A percentile compares a stretch with the other conserved stretches of the same genome.
These are phyloP conservation scores for Lasiodiplodia citricola DNA, from an alignment of 2,329 filamentous ascomycete species.

Conservation along the genomic window DNA sequence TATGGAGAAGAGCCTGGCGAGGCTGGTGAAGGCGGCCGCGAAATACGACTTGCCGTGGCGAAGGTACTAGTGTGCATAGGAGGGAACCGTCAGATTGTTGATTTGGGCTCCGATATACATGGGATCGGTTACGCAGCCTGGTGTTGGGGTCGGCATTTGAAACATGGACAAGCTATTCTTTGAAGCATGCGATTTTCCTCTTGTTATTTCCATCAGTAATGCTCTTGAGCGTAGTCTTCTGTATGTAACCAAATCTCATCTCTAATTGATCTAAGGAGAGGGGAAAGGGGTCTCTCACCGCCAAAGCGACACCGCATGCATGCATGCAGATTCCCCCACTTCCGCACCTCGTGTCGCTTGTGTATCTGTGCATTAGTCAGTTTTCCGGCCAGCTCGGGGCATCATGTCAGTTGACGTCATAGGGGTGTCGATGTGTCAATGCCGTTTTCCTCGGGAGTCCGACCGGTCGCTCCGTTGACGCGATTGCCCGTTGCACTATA, in stretches of 20 bases:
- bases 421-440: not conserved
- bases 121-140: constrained; percentile 9
- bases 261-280: not conserved
- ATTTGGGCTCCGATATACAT: not conserved
- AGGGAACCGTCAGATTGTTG: not conserved
- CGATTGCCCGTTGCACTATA: not conserved
- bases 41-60: constrained; percentile 26
- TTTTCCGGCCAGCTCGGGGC: not conserved
- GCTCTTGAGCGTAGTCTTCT: not conserved
- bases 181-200: too few relatives aligned
- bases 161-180: not conserved
- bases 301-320: not conserved
- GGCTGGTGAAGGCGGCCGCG: constrained; percentile 62
- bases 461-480: not conserved
- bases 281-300: not conserved
- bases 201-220: not conserved
- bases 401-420: not conserved
- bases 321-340: not conserved
- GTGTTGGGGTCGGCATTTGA: not conserved
- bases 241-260: not conserved
- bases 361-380: not conserved
- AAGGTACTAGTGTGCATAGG: not conserved
- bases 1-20: constrained; percentile 78
- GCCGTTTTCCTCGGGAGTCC: not conserved
- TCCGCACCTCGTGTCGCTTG: not conserved